These are phyloP conservation scores for Sideroxylon spinosum DNA, from an alignment of 179 eudicot genomes.

Conservation along the genomic window DNA sequence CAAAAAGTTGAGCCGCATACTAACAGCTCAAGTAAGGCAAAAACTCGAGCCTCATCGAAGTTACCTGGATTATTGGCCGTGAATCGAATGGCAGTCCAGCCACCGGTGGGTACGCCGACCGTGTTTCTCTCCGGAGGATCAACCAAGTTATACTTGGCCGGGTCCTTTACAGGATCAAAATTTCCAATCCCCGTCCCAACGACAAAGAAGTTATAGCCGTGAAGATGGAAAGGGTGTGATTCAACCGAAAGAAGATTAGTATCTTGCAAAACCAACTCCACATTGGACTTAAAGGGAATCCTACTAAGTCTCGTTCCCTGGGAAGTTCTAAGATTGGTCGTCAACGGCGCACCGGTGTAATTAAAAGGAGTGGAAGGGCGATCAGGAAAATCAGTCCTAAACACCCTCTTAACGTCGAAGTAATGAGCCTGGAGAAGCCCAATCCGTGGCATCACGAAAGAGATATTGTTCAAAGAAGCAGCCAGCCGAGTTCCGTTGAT, in stretches of 20 bases:
- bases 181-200: slow-evolving; percentile 60
- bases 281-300: slow-evolving; percentile 43
- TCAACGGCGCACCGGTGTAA: slow-evolving; percentile 55
- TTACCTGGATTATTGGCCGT: slow-evolving; percentile 60
- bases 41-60: neutral
- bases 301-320: slow-evolving; percentile 39
- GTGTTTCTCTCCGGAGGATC: slow-evolving; percentile 66
- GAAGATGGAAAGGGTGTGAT: slow-evolving; percentile 62
- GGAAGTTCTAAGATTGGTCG: slow-evolving; percentile 39
- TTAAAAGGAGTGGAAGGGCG: slow-evolving; percentile 43
- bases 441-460: slow-evolving; percentile 53
- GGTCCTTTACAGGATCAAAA: slow-evolving; percentile 45
- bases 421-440: slow-evolving; percentile 57
- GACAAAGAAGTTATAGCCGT: slow-evolving; percentile 60
- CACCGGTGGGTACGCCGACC: slow-evolving; percentile 61
- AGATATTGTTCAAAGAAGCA: slow-evolving; percentile 57
- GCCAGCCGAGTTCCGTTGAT: slow-evolving; percentile 41
- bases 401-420: slow-evolving; percentile 33
- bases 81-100: slow-evolving; percentile 62
- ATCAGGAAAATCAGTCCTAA: slow-evolving; percentile 46
- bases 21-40: too few species aligned
- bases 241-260: slow-evolving; percentile 53
- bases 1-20: too few species aligned
- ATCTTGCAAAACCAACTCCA: slow-evolving; percentile 53
- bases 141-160: slow-evolving; percentile 46